phyloP scores from a whole-genome alignment of 2,329 filamentous ascomycete genomes.

The Drechslerella dactyloides region DNA sequence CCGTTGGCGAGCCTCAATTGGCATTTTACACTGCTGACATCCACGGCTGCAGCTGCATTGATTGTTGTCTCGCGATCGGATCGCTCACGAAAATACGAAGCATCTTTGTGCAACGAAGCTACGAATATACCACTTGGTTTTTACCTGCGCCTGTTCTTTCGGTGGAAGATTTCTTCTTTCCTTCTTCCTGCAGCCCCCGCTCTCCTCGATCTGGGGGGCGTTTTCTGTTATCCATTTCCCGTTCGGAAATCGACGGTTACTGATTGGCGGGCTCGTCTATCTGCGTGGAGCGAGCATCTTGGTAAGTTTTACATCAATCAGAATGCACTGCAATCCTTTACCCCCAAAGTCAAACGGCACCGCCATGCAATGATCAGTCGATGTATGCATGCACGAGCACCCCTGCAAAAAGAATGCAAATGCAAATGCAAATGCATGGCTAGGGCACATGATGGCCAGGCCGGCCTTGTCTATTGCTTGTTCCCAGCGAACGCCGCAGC shows the following conservation, averaged over 20 bases:
- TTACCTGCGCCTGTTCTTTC: neutral
- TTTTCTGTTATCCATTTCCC: conserved; percentile 3
- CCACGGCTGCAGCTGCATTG: neutral
- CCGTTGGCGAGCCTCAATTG: no score
- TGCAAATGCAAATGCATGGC: neutral
- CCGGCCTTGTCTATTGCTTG: neutral
- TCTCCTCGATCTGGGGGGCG: conserved; percentile 3
- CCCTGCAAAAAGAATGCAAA: neutral
- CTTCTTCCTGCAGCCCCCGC: neutral
- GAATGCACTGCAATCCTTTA: neutral
- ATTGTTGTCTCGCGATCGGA: neutral
- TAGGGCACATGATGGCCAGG: no score
- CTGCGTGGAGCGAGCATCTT: conserved; percentile 3
- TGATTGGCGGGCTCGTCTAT: conserved; percentile 1
- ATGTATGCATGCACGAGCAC: conserved; percentile 30
- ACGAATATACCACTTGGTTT: conserved; percentile 21
- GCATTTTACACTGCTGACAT: neutral
- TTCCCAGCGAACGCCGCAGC: neutral
- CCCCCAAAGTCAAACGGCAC: neutral
- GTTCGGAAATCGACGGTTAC: neutral
- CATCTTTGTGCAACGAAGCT: conserved; percentile 43
- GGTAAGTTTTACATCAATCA: neutral
- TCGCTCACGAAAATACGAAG: conserved; percentile 38
- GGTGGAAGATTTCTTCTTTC: neutral
- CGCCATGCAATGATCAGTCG: conserved; percentile 16